Conservation (phyloP, 2,329 filamentous ascomycete genomes). For the Colletotrichum ledebouriae region DNA sequence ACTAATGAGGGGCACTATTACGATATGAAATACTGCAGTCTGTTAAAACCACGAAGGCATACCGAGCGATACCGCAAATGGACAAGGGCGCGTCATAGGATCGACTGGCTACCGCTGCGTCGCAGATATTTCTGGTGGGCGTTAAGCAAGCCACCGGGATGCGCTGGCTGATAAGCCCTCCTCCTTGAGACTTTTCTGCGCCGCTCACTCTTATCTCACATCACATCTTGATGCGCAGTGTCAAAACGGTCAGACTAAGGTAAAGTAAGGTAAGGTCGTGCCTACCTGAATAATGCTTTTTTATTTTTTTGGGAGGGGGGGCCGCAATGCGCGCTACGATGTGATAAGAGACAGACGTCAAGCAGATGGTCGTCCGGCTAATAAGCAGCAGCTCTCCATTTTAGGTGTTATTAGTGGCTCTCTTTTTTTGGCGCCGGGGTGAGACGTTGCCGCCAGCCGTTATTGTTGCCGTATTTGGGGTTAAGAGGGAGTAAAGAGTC, state of each 20-base stretch:
- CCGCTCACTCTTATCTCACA: conserved; percentile 8
- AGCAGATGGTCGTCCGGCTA: conserved; percentile 25
- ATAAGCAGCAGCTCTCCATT: conserved; percentile 24
- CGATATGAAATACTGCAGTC: neutral
- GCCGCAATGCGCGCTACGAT: conserved; percentile 19
- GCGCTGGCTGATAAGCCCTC: conserved; percentile 16
- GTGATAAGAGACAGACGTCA: conserved; percentile 33
- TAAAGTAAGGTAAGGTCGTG: conserved; percentile 18
- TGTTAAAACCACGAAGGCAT: too few relatives aligned
- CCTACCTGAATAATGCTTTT: conserved; percentile 1
- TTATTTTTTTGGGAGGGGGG: conserved; percentile 17
- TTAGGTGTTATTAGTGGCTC: conserved; percentile 17
- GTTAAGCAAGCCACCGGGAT: conserved; percentile 19
- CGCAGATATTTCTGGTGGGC: conserved; percentile 32
- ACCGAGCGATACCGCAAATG: neutral
- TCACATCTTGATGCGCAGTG: conserved; percentile 29
- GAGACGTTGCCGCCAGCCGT: conserved; percentile 18
- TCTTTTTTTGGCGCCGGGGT: conserved; percentile 9
- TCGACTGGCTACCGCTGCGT: conserved; percentile 29
- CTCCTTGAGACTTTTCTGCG: neutral
- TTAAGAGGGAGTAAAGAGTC: conserved; percentile 7
- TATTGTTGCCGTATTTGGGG: neutral
- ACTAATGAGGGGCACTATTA: neutral
- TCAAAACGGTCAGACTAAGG: conserved; percentile 31
- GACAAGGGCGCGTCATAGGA: conserved; percentile 15